Percentiles rank a stretch among this genome's conserved stretches.
phyloP scores from a whole-genome alignment of 345 rosid genomes.

The Gossypium bickii region DNA sequence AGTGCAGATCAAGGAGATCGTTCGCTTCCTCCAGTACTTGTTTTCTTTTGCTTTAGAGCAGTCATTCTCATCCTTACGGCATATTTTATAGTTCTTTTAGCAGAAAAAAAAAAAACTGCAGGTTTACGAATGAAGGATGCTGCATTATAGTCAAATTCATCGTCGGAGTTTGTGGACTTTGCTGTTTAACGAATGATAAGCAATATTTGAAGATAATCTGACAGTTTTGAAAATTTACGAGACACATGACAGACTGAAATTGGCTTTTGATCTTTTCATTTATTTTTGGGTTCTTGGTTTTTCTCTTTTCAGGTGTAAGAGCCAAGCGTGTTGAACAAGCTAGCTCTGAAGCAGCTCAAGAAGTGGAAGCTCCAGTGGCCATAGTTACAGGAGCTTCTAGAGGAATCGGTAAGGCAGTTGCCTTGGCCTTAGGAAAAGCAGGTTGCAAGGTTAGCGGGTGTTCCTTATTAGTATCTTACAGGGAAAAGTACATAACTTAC shows the following conservation, averaged over 20 bases:
- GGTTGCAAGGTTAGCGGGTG: conserved; percentile 50
- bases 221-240: neutral
- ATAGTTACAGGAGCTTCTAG: neutral
- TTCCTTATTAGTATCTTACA: neutral
- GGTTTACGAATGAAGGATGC: neutral
- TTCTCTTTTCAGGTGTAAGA: conserved; percentile 40
- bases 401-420: conserved; percentile 57
- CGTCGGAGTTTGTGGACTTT: neutral
- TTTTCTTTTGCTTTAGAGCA: neutral
- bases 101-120: neutral
- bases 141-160: neutral
- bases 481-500: neutral
- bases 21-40: conserved; percentile 50
- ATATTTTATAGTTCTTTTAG: neutral
- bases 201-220: neutral
- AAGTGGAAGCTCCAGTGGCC: conserved; percentile 57
- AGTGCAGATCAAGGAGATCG: conserved; percentile 35
- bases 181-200: neutral
- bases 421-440: conserved; percentile 80
- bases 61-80: neutral
- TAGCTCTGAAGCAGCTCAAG: conserved; percentile 34
- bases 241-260: neutral
- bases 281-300: neutral
- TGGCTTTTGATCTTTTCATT: neutral
- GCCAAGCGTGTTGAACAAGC: conserved; percentile 63